A percentile compares a stretch with the other conserved stretches of the same genome.
Conservation (phyloP, 768 basidiomycete species). For the Suillus clintonianus region DNA sequence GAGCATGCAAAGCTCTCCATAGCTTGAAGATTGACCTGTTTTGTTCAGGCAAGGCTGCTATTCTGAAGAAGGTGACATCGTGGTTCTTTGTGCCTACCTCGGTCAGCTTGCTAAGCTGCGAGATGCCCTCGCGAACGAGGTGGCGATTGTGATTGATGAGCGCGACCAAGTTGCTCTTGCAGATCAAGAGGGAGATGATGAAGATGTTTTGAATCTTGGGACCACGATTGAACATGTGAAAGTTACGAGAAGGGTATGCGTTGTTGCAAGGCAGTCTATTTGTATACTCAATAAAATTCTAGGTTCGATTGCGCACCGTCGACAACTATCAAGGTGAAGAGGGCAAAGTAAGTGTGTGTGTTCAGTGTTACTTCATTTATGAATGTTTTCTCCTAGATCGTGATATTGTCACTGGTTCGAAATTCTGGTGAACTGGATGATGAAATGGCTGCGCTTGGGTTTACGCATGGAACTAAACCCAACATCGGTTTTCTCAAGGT, state of each 20-base stretch:
- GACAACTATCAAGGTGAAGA: conserved; percentile 83
- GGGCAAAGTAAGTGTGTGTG: conserved; percentile 44
- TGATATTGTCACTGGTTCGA: conserved; percentile 74
- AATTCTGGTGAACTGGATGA: conserved; percentile 58
- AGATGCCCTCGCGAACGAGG: conserved; percentile 42
- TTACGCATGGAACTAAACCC: conserved; percentile 24
- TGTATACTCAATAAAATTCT: background rate
- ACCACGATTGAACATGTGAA: conserved; percentile 45
- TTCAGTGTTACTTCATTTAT: background rate
- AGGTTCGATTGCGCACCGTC: conserved; percentile 73
- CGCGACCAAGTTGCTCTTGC: conserved; percentile 64
- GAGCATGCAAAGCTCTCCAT: background rate
- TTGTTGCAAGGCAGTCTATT: background rate
- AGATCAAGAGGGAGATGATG: conserved; percentile 45
- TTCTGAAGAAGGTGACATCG: conserved; percentile 48
- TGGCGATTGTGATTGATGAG: conserved; percentile 70
- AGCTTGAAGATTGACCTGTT: background rate
- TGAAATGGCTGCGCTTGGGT: conserved; percentile 20
- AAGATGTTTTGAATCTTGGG: conserved; percentile 16
- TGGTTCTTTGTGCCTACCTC: conserved; percentile 55
- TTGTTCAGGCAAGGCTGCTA: conserved; percentile 48
- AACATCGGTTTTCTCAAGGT: conserved; percentile 78
- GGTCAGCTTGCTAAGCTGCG: conserved; percentile 50
- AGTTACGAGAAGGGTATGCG: conserved; percentile 54
- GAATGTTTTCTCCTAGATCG: conserved; percentile 42